Base-by-base conservation (phyloP, 495 filamentous ascomycete species). In the Hyaloscypha variabilis region DNA sequence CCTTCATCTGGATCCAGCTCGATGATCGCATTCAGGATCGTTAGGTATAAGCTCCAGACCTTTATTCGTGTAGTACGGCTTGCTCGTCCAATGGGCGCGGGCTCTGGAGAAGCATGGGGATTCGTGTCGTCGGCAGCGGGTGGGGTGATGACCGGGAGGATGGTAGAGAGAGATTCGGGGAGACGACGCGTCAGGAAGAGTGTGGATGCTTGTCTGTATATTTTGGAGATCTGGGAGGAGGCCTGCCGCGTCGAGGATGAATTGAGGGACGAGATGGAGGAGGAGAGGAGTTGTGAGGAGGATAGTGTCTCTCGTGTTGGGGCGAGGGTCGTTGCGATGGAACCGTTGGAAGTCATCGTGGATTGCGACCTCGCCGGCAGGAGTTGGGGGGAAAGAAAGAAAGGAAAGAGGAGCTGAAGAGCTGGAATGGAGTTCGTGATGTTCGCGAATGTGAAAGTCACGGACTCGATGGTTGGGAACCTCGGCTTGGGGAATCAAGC, bases 11-110 rank as follows among this genome's bases (percentile, higher is more conserved):
- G 77, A 21, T 91, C 91, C 68, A 97, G 81, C 66, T 98, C 93
- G 39, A 94, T 82, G 54, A 97, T 90, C 26, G 91, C 91, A 77
- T 97, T 96, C 36, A 98, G 82, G 26, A 98, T 86, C 0, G 93
- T 96, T 58, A 98, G 85, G 75, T 98, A 98, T 69, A 99, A 83
- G 76, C 91, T 96, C 96, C 96, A 99, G 61, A 97, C 87, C 75
- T 97, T 98, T 77, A 97, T 91, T 67, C 94, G 82, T 63, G 90
- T 91, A 46, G 87, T 88, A 59, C 87, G 82, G 55, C 90, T 90
- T 62, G 90, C 90, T 66, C 79, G 81, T 59, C 87, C 87, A 58
- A 97, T 88, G 3, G 91, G 91, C 50, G 92, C 90, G 19, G 72
- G 65, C 17, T 76, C 69, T 17, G 72, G 60, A 39, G 78, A 75